Evolutionary conservation across 2,329 filamentous ascomycete species (phyloP).

Genomic region (Scorias spongiosa): DNA sequence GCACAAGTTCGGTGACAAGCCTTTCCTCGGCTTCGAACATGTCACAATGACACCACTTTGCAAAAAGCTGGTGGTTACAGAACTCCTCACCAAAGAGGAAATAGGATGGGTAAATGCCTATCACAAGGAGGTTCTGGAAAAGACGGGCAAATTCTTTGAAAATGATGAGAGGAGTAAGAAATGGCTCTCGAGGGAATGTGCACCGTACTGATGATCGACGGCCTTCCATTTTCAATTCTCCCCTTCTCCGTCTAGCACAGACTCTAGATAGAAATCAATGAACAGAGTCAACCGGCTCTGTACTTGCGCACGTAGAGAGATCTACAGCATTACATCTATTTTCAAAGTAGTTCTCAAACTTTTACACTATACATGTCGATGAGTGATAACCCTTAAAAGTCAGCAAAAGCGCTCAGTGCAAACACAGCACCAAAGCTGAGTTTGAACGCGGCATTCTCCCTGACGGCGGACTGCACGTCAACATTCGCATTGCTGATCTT

Average conservation of each 20-base stretch:
- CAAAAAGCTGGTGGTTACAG: constrained; percentile 66
- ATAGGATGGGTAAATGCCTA: constrained; percentile 79
- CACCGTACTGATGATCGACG: constrained; percentile 35
- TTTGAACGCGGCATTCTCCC: constrained; percentile 48
- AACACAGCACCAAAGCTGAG: constrained; percentile 59
- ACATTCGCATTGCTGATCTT: constrained; percentile 12
- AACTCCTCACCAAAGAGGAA: constrained; percentile 57
- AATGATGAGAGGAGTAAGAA: constrained; percentile 53
- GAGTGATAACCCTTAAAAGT: constrained; percentile 26
- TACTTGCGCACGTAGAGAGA: too few species aligned
- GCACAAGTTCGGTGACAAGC: constrained; percentile 81
- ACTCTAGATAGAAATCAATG: too few species aligned
- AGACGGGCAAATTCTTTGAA: constrained; percentile 64
- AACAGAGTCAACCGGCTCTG: too few species aligned
- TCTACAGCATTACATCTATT: too few species aligned
- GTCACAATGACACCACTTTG: constrained; percentile 96
- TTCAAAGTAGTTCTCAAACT: too few species aligned
- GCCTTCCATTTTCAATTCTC: not conserved
- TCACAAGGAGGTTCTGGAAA: constrained; percentile 64
- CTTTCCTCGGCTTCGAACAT: constrained; percentile 88
- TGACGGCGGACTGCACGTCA: constrained; percentile 36
- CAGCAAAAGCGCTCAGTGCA: constrained; percentile 50
- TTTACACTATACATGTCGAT: too few species aligned
- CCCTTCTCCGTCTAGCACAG: not conserved
- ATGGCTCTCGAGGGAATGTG: constrained; percentile 83